Evolutionary conservation across 345 rosid species (phyloP), one percentile per base, ranked within the genome.

Genomic region (Eucalyptus urophylla): DNA sequence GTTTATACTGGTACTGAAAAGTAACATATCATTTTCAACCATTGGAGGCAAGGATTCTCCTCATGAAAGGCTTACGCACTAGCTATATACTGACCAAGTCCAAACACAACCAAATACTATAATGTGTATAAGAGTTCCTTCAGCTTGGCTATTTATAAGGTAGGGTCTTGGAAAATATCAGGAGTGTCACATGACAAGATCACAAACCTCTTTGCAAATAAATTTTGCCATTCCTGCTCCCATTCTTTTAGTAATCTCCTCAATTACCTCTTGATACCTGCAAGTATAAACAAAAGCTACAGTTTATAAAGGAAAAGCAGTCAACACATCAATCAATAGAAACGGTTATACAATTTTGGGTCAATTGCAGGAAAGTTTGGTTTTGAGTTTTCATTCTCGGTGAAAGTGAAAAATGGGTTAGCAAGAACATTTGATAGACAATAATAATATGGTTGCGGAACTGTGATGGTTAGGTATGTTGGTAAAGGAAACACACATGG

Each of bases 221-320:
- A 95, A 97, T 91, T 97, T 96, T 69, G 97, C 99, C 99, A 97
- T 97, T 87, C 99, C 99, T 72, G 97, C 97, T 91, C 99, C 99
- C 99, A 97, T 96, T 91, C 94, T 92, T 90, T 89, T 92, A 88
- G 97, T 95, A 81, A 95, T 94, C 88, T 97, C 98, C 92, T 93
- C 97, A 4, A 97, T 97, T 80, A 95, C 98, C 92, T 95, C 96
- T 91, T 95, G 99, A 90, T 95, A 95, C 89, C 99, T 97, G 92
- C 93, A 94, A 50, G 54, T 80, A 83, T 21, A 22, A n/a, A 16
- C 86, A 83, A 83, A 83, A 19, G 56, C 56, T 53, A 53, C 24
- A 53, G 56, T 53, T 19, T 53, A 17, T 53, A 53, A 53, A 53
- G 24, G 25, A 10, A 43, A 83, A 53, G 56, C 56, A 53, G 9